Base-by-base conservation (phyloP, 495 filamentous ascomycete species). In the Neurospora intermedia region DNA sequence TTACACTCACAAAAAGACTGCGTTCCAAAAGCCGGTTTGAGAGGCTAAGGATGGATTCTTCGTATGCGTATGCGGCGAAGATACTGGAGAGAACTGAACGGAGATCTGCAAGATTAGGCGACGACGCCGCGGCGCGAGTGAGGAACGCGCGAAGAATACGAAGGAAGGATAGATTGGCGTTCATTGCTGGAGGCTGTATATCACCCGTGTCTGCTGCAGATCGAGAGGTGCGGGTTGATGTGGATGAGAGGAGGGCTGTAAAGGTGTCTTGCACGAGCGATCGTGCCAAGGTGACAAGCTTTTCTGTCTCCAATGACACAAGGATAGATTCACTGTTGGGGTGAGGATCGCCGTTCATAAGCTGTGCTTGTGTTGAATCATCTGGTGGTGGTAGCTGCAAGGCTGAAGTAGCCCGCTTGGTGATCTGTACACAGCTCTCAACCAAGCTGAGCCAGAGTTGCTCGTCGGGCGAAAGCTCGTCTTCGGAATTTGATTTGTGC, bases 41-140 rank as follows among this genome's bases (percentile, higher is more conserved):
- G 16, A 99, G 89, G 3, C 88, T 85, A 23, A 98, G 86, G 15
- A 99, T 91, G 5, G 91, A 92, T 76, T 93, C 91, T 80, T 98
- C 96, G 79, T 97, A 97, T 0, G 93, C 89, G 77, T 99, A 98
- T 0, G 96, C 94, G 2, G 95, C 90, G 81, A 99, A 99, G 66
- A 99, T 94, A 8, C 93, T 93, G 2, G 89, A 85, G 4, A 99
- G 87, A 2, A 98, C 94, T 54, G 88, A 86, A 35, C 96, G 91
- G 15, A 99, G 85, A 77, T 98, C 94, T 6, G 92, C 90, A 1
- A 98, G 88, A 38, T 91, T 95, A 0, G 96, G 93, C 3, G 95
- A 97, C 38, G 91, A 89, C 35, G 85, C 83, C 1, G 93, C 91
- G 0, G 94, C 94, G 23, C 93, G 89, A 4, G 91, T 88, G n/a